Percentiles rank a stretch among this genome's conserved stretches.
These are phyloP conservation scores for Chimonanthus salicifolius DNA, from an alignment of 164 flowering plant genomes.

Conservation along the genomic window DNA sequence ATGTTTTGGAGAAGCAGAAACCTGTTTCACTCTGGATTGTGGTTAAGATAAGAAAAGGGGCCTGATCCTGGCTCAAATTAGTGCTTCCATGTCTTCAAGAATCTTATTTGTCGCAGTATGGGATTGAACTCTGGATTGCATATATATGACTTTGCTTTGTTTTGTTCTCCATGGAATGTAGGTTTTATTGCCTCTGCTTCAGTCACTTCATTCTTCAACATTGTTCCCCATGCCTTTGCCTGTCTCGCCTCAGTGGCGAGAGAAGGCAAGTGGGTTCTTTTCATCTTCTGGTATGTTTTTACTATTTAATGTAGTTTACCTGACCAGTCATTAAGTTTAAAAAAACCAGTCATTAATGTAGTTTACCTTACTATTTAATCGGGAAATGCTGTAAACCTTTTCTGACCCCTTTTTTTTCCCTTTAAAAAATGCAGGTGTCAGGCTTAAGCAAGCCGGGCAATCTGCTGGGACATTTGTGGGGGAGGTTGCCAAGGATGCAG, in stretches of 20 bases:
- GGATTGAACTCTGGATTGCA: not conserved
- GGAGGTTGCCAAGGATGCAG: conserved; percentile 77
- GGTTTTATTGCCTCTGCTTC: not conserved
- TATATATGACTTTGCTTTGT: not conserved
- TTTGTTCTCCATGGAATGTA: not conserved
- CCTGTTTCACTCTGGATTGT: no score
- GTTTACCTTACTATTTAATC: not conserved
- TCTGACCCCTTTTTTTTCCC: not conserved
- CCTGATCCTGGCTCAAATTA: no score
- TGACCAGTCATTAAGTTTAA: not conserved
- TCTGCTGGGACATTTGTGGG: conserved; percentile 70
- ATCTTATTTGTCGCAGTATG: no score
- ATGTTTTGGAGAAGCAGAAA: no score
- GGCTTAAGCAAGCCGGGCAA: conserved; percentile 79
- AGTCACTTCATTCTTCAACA: not conserved
- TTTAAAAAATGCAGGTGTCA: conserved; percentile 39
- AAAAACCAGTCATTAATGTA: not conserved
- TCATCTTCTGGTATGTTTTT: conserved; percentile 61
- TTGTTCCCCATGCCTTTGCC: conserved; percentile 51
- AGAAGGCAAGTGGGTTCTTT: conserved; percentile 70
- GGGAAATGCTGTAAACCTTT: no score
- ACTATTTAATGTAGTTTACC: not conserved
- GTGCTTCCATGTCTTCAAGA: not conserved
- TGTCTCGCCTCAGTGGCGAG: conserved; percentile 72
- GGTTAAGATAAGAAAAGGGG: no score